Percentiles rank a stretch among this genome's conserved stretches.
phyloP scores from a whole-genome alignment of 371 early-diverging fungal genomes.

The Thermomucor indicae-seudaticae region DNA sequence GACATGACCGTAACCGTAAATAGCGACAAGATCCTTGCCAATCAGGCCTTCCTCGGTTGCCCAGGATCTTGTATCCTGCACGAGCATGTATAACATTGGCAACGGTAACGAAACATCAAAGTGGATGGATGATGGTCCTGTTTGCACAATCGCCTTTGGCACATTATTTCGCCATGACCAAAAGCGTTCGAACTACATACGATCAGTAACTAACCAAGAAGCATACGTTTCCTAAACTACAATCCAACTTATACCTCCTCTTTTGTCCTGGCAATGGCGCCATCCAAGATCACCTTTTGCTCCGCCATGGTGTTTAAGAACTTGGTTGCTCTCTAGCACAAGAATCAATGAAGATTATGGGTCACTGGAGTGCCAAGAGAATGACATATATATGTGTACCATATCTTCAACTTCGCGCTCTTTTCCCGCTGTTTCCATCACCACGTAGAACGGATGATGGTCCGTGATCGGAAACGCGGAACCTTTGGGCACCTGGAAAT shows the following conservation, averaged over 20 bases:
- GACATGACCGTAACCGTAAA: conserved; percentile 90
- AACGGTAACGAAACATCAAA: conserved; percentile 85
- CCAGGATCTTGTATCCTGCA: conserved; percentile 61
- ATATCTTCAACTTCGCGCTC: conserved; percentile 79
- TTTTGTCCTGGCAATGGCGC: conserved; percentile 61
- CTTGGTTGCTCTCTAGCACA: conserved; percentile 50
- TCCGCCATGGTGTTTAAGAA: conserved; percentile 60
- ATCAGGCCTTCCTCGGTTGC: conserved; percentile 46
- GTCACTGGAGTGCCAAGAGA: background rate
- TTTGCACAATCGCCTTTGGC: conserved; percentile 32
- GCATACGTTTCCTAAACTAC: conserved; percentile 11
- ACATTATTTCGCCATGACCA: conserved; percentile 40
- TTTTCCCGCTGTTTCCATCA: conserved; percentile 88
- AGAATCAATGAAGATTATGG: background rate
- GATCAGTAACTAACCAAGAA: background rate
- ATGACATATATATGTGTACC: conserved; percentile 9
- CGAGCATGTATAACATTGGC: conserved; percentile 73
- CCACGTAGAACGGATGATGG: conserved; percentile 71
- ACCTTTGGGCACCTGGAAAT: conserved; percentile 37
- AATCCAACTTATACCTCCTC: conserved; percentile 16
- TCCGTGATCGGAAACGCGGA: conserved; percentile 49
- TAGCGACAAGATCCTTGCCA: conserved; percentile 47
- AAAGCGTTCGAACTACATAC: conserved; percentile 20
- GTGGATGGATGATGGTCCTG: conserved; percentile 58
- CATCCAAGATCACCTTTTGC: conserved; percentile 62